phyloP scores from a whole-genome alignment of 768 basidiomycete species.

The Leccinum boreale region DNA sequence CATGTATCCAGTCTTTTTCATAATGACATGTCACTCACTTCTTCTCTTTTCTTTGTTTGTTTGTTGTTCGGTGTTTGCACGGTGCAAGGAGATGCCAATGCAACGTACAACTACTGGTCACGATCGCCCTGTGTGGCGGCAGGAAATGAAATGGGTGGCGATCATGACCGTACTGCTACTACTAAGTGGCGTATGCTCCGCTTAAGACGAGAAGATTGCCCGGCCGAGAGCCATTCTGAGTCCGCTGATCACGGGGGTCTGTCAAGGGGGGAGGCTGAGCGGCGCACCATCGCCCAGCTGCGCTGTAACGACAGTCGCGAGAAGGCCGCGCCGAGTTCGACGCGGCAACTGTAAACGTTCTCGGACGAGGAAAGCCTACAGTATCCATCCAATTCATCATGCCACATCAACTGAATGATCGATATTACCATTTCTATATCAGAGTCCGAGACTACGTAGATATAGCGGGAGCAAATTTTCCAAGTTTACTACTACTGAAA shows the following conservation, averaged over 20 bases:
- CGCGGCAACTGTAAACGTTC: neutral
- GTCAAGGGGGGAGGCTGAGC: slow-evolving; percentile 8
- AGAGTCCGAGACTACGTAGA: slow-evolving; percentile 1
- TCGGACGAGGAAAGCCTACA: neutral
- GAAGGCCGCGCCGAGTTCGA: slow-evolving; percentile 1
- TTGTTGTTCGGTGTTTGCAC: neutral
- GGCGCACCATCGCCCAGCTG: slow-evolving; percentile 14
- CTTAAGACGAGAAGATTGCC: neutral
- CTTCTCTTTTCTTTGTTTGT: neutral
- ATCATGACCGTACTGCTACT: slow-evolving; percentile 13
- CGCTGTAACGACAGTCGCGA: slow-evolving; percentile 15
- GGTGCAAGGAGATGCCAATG: neutral
- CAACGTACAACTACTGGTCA: neutral
- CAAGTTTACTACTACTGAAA: slow-evolving; percentile 16
- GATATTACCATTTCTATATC: neutral
- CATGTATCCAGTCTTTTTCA: neutral
- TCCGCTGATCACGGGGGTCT: slow-evolving; percentile 17
- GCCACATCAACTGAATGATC: neutral
- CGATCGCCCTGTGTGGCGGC: slow-evolving; percentile 9
- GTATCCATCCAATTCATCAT: neutral
- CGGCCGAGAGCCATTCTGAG: neutral
- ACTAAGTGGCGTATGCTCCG: neutral
- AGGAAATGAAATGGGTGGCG: slow-evolving; percentile 19
- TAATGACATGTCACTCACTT: neutral
- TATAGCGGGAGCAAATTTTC: neutral